Base-by-base conservation (phyloP, 768 basidiomycete species). In the Xerocomus potaroensis region DNA sequence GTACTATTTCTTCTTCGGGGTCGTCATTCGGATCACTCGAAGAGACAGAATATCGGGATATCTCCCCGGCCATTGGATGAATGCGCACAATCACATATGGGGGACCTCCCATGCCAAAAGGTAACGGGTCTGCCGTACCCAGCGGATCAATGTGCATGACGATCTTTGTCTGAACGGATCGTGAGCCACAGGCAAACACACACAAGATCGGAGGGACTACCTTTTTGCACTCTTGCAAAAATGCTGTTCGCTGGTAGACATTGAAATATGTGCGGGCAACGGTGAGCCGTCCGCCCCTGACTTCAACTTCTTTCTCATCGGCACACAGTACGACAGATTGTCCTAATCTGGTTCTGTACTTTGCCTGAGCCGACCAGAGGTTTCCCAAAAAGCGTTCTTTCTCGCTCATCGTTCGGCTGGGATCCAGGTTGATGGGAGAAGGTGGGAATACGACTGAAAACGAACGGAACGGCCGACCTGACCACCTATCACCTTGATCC, bases 351-450 rank as follows among this genome's bases (percentile, higher is more conserved):
- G 89, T 78, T 47, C 93, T 75, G 54, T 86, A 86, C 38, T 75
- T 80, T 8, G 91, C 91, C 62, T 97, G 93, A 19, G 83, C 83
- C 34, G 77, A 77, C 93, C 93, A 97, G 10, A 97, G 68, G 61
- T 91, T 92, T 54, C 91, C 83, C 26, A 97, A 67, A 61, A 97
- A 97, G 8, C 86, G 78, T 32, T 75, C 75, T 66, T 94, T 95
- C 62, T 88, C 87, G 7, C 61, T 62, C 46, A 79, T 75, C 4
- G 81, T 78, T 43, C 78, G 75, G 0, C 70, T 66, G 15, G 87
- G 85, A 58, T 91, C 86, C 27, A 85, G 61, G 47, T 82, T 80
- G 35, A 79, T 61, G 0, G 84, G 72, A 26, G 76, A 69, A 23
- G 90, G 87, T 3, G 91, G 89, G 47, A 80, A 78, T 8, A 92